phyloP scores from a whole-genome alignment of 192 early-diverging fungal genomes.

The Rhizoclosmatium globosum region DNA sequence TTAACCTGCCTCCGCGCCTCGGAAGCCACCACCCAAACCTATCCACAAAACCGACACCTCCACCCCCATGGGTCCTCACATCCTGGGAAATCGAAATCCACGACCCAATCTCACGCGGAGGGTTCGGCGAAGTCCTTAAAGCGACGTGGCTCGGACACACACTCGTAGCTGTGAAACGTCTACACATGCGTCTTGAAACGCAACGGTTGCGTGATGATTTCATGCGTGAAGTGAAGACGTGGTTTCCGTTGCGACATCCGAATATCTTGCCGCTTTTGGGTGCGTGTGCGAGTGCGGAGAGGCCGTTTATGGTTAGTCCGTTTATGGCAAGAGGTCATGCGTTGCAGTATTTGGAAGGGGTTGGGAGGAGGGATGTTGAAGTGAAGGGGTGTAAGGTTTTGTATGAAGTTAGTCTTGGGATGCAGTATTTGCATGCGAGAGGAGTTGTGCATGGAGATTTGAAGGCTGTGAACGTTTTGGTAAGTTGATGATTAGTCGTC shows the following conservation, averaged over 20 bases:
- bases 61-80: conserved; percentile 39
- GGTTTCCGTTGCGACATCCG: conserved; percentile 48
- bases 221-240: conserved; percentile 40
- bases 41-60: neutral
- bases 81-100: conserved; percentile 48
- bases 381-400: conserved; percentile 25
- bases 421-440: conserved; percentile 48
- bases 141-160: conserved; percentile 48
- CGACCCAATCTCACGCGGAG: conserved; percentile 42
- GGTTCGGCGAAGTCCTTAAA: conserved; percentile 45
- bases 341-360: conserved; percentile 36
- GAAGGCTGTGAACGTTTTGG: conserved; percentile 51
- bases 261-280: conserved; percentile 51
- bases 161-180: conserved; percentile 44
- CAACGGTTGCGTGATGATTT: conserved; percentile 32
- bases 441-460: conserved; percentile 47
- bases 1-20: conserved; percentile 29
- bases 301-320: conserved; percentile 53
- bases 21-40: neutral
- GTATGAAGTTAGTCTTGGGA: conserved; percentile 46
- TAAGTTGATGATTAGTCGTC: conserved; percentile 4
- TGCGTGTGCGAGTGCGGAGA: conserved; percentile 44
- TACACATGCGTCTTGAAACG: conserved; percentile 42
- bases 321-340: conserved; percentile 44
- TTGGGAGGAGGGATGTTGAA: neutral